These are phyloP conservation scores for Carex kokanica DNA, from an alignment of 176 grass and related monocot species.

Conservation along the genomic window DNA sequence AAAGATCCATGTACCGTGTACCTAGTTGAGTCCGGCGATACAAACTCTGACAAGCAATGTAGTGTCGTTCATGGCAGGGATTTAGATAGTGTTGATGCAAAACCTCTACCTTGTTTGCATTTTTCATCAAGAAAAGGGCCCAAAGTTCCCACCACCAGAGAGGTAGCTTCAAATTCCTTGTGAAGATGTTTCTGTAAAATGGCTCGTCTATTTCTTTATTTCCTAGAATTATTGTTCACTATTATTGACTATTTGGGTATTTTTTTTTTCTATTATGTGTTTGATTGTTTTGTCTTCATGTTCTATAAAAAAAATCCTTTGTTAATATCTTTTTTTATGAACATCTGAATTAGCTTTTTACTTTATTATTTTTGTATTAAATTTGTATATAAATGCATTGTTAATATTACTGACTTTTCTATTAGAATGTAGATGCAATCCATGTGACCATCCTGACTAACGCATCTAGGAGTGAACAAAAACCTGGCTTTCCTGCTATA, in stretches of 20 bases:
- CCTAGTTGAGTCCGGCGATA: slow-evolving; percentile 50
- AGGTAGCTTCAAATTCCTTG: slow-evolving; percentile 51
- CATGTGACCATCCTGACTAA: slow-evolving; percentile 55
- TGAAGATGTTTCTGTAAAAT: neutral
- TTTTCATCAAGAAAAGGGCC: slow-evolving; percentile 43
- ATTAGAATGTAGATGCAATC: slow-evolving; percentile 90
- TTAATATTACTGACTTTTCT: slow-evolving; percentile 33
- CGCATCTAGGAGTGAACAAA: slow-evolving; percentile 47
- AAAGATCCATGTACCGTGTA: slow-evolving; percentile 53
- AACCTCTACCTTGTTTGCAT: slow-evolving; percentile 54
- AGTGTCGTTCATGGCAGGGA: slow-evolving; percentile 48
- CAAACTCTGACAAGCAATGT: slow-evolving; percentile 33
- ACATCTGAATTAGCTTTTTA: neutral
- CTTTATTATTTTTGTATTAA: neutral
- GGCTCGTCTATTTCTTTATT: neutral
- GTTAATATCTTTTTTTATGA: neutral
- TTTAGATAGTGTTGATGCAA: slow-evolving; percentile 34
- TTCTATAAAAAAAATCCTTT: neutral
- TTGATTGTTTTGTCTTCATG: neutral
- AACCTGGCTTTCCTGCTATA: slow-evolving; percentile 39
- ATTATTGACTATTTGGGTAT: neutral
- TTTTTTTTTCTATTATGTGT: neutral
- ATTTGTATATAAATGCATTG: slow-evolving; percentile 19
- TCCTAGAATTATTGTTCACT: neutral
- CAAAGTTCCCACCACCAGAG: slow-evolving; percentile 36